Base-by-base conservation (phyloP, 1,284 basidiomycete species). In the Cerioporus squamosus region DNA sequence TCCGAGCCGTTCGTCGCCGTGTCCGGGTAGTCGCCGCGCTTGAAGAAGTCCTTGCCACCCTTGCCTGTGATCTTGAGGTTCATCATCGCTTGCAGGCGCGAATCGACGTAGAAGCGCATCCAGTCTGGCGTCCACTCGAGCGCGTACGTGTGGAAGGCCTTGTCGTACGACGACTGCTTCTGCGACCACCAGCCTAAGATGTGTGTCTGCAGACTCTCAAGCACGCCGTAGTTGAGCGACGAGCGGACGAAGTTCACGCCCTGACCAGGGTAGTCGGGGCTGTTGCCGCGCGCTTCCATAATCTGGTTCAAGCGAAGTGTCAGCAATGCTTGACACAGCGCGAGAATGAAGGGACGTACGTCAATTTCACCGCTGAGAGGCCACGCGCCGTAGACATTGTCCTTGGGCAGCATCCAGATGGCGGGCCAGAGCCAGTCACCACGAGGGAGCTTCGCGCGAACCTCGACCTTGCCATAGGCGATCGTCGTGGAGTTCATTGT, bases 381-480 rank as follows among this genome's bases (percentile, higher is more conserved):
- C 91, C 92, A 94, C 0, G 72, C 59, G 0, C 93, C 93, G 66
- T 94, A 95, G 2, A 79, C 79, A 55, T 79, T 79, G 54, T 88
- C 77, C 58, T 79, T 80, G 17, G 93, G 92, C 54, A 93, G 72
- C 91, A 94, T 89, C 88, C 89, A 91, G 57, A 95, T 84, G 0
- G 90, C 88, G 2, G 92, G 93, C 92, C 93, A 94, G 51, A 94
- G 74, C 93, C 91, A 87, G 63, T 85, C 83, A 1, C 82, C 81
- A 57, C 67, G 67, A 3, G 74, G 75, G 20, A 77, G 47, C 64
- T 76, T 76, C 55, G 76, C 74, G 23, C 72, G 74, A 14, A 94
- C 81, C 70, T 94, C 92, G 51, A 94, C 83, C 59, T 86, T 82
- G 24, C 92, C 93, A 67, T 82, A 90, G 66, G 77, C 77, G 72